A percentile compares a stretch with the other conserved stretches of the same genome.
phyloP scores from a whole-genome alignment of 179 eudicot genomes.

The Corrigiola litoralis region DNA sequence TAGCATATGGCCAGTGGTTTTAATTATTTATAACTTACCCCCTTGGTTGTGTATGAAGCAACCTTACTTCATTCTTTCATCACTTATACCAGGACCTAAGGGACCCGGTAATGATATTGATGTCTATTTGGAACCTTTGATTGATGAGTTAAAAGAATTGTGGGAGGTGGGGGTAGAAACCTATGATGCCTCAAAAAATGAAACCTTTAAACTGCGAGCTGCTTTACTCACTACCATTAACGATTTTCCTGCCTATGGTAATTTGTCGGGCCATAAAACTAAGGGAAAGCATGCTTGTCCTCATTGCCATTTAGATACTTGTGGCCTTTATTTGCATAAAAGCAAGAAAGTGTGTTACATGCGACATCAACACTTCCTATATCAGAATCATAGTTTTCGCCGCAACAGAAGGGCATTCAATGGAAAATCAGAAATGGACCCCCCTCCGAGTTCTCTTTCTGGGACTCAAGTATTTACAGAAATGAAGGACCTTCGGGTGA shows the following conservation, averaged over 20 bases:
- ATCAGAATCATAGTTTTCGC: neutral
- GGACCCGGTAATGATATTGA: constrained; percentile 3
- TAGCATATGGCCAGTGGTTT: constrained; percentile 9
- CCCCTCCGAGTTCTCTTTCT: neutral
- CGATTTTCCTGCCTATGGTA: neutral
- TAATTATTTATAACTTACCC: neutral
- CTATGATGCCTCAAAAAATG: neutral
- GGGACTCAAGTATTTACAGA: neutral
- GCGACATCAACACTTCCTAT: neutral
- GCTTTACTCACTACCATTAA: neutral
- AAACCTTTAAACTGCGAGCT: neutral
- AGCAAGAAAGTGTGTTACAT: neutral
- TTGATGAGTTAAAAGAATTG: neutral
- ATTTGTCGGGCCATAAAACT: neutral
- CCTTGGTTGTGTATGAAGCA: neutral
- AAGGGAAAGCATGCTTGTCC: constrained; percentile 1
- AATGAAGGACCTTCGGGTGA: neutral
- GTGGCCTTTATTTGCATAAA: neutral
- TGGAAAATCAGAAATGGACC: neutral
- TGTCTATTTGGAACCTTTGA: constrained; percentile 1
- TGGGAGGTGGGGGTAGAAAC: neutral
- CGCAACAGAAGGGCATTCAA: neutral
- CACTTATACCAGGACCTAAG: neutral
- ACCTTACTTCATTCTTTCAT: neutral
- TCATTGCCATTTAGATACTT: neutral